These are phyloP conservation scores for Tuber indicum DNA, from an alignment of 495 filamentous ascomycete species.

Conservation along the genomic window DNA sequence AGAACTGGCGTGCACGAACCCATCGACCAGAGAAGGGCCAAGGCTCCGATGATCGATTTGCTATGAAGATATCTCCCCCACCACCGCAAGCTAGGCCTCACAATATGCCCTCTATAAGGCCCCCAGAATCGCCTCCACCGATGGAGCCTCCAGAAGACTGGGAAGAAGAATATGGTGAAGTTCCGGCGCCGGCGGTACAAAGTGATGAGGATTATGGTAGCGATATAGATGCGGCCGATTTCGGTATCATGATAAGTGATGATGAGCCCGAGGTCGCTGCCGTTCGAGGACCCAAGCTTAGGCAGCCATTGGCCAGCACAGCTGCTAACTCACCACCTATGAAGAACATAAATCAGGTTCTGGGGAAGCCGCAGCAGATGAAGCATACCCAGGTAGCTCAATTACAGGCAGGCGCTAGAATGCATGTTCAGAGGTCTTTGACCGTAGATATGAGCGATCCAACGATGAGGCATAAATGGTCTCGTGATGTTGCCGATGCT, in stretches of 20 bases:
- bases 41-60: not conserved
- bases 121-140: slow-evolving; percentile 15
- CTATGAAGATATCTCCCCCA: slow-evolving; percentile 11
- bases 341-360: slow-evolving; percentile 28
- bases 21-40: slow-evolving; percentile 3
- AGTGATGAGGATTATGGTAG: slow-evolving; percentile 40
- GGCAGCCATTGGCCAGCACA: slow-evolving; percentile 18
- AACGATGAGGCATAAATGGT: slow-evolving; percentile 64
- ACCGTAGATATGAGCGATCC: slow-evolving; percentile 39
- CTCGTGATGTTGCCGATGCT: slow-evolving; percentile 69
- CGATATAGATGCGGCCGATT: slow-evolving; percentile 29
- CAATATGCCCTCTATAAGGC: slow-evolving; percentile 1
- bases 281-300: not conserved
- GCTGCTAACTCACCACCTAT: slow-evolving; percentile 26
- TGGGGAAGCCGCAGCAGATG: slow-evolving; percentile 18
- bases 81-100: slow-evolving; percentile 14
- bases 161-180: slow-evolving; percentile 13
- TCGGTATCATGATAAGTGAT: slow-evolving; percentile 31
- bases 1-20: not conserved
- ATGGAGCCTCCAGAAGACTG: slow-evolving; percentile 7
- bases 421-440: slow-evolving; percentile 32
- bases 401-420: slow-evolving; percentile 12
- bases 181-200: slow-evolving; percentile 34
- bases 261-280: slow-evolving; percentile 22
- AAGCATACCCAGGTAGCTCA: slow-evolving; percentile 18